phyloP scores from a whole-genome alignment of 352 stramenopile genomes.

The Pythium apleroticum region DNA sequence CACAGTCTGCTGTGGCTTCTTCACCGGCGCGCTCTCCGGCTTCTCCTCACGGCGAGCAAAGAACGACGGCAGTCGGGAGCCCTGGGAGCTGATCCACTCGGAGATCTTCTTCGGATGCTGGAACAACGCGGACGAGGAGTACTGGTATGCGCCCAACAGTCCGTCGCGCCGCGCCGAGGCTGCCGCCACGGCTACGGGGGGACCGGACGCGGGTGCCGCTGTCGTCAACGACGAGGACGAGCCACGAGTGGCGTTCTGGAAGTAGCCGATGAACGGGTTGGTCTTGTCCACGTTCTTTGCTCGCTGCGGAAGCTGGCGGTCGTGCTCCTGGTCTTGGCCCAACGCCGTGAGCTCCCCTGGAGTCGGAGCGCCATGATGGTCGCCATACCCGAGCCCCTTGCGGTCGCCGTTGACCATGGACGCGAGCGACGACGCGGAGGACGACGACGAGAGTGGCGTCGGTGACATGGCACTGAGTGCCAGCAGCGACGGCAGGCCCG shows the following conservation, averaged over 20 bases:
- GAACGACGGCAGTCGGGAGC: conserved; percentile 26
- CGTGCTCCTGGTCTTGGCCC: conserved; percentile 18
- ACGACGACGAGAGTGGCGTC: conserved; percentile 18
- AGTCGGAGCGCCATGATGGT: conserved; percentile 1
- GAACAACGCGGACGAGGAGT: conserved; percentile 32
- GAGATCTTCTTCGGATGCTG: conserved; percentile 49
- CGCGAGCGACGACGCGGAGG: conserved; percentile 20
- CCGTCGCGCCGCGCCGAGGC: conserved; percentile 15
- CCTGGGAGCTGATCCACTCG: conserved; percentile 49
- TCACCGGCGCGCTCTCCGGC: conserved; percentile 2
- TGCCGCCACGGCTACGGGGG: conserved; percentile 4
- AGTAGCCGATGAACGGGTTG: conserved; percentile 88
- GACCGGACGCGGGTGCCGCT: conserved; percentile 8
- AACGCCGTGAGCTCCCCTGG: conserved; percentile 12
- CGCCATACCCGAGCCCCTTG: conserved; percentile 20
- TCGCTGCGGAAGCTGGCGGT: conserved; percentile 40
- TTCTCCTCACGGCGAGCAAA: conserved; percentile 25
- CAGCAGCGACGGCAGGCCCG: conserved; percentile 18
- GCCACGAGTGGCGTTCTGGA: conserved; percentile 42
- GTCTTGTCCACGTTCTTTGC: conserved; percentile 75
- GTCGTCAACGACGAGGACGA: neutral
- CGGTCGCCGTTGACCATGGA: conserved; percentile 24
- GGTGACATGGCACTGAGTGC: conserved; percentile 19
- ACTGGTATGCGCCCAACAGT: conserved; percentile 27
- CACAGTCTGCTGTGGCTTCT: conserved; percentile 11